A percentile compares a stretch with the other conserved stretches of the same genome.
Evolutionary conservation across 176 grass and related monocot genomes (phyloP).

Genomic region (Areca catechu): DNA sequence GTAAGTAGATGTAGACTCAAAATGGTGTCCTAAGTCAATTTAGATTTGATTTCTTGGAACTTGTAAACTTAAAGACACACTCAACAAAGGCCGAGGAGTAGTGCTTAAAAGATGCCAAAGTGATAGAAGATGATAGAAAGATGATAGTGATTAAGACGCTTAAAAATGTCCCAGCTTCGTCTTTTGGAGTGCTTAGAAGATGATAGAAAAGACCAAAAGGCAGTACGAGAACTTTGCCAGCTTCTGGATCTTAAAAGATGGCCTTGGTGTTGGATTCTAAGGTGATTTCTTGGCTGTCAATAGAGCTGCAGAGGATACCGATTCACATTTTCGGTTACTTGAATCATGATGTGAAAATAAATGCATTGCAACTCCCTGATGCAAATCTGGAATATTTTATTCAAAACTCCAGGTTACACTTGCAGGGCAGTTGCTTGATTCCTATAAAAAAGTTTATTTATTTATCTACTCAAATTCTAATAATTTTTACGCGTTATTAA

Average conservation of each 20-base stretch:
- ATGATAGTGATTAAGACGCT: too few relatives aligned
- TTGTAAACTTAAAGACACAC: too few relatives aligned
- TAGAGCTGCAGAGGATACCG: slow-evolving; percentile 53
- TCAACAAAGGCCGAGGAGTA: slow-evolving; percentile 36
- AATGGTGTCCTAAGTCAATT: too few relatives aligned
- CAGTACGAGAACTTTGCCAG: slow-evolving; percentile 66
- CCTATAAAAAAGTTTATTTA: slow-evolving; percentile 27
- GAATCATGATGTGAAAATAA: slow-evolving; percentile 66
- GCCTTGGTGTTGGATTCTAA: slow-evolving; percentile 77
- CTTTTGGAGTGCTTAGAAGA: slow-evolving; percentile 59
- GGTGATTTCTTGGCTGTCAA: slow-evolving; percentile 86
- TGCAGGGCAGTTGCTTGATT: slow-evolving; percentile 39
- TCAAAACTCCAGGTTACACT: too few relatives aligned
- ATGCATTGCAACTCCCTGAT: slow-evolving; percentile 16
- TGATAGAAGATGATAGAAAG: too few relatives aligned
- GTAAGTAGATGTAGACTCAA: too few relatives aligned
- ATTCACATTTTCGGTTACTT: slow-evolving; percentile 61
- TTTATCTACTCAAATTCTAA: slow-evolving; percentile 28
- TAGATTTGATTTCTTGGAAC: too few relatives aligned
- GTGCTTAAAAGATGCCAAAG: slow-evolving; percentile 28
- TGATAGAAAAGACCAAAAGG: slow-evolving; percentile 74
- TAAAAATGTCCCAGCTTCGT: slow-evolving; percentile 58
- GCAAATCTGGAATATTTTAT: too few relatives aligned
- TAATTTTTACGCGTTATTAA: too few relatives aligned
- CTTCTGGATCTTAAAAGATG: slow-evolving; percentile 73